phyloP scores from a whole-genome alignment of 208 protist species.

The Zelonia costaricensis region DNA sequence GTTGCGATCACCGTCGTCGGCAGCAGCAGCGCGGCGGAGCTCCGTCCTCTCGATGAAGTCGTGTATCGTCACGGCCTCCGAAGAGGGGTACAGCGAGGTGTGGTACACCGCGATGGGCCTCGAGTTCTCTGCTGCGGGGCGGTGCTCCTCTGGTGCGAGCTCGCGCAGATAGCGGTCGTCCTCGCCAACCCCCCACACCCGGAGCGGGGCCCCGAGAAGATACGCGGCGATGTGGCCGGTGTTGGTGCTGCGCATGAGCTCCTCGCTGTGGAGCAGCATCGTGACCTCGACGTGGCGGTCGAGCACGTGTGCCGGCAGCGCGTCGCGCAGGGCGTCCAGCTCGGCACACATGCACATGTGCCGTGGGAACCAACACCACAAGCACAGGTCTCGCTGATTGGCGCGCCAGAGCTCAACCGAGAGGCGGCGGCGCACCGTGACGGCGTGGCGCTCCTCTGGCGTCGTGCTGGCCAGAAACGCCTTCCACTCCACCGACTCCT shows the following conservation, averaged over 20 bases:
- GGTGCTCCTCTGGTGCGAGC: slow-evolving; percentile 1
- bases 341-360: slow-evolving; percentile 66
- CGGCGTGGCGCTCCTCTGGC: slow-evolving; percentile 37
- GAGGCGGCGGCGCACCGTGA: slow-evolving; percentile 58
- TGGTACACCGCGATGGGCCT: no score
- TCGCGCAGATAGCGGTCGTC: slow-evolving; percentile 53
- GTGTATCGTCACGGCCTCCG: slow-evolving; percentile 14
- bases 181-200: slow-evolving; percentile 70
- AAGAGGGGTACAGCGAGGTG: slow-evolving; percentile 52
- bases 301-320: slow-evolving; percentile 26
- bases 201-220: slow-evolving; percentile 62
- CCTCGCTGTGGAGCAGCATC: slow-evolving; percentile 78
- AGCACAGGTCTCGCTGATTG: slow-evolving; percentile 42
- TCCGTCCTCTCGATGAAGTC: slow-evolving; percentile 14
- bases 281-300: slow-evolving; percentile 44
- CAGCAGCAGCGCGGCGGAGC: slow-evolving; percentile 3
- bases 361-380: slow-evolving; percentile 81
- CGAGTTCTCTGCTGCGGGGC: background rate
- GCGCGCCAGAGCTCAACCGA: slow-evolving; percentile 54
- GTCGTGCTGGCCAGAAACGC: slow-evolving; percentile 42
- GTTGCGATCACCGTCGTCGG: background rate
- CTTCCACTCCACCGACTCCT: slow-evolving; percentile 73
- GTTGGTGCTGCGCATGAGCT: slow-evolving; percentile 86
- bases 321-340: slow-evolving; percentile 42
- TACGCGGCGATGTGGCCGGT: slow-evolving; percentile 83